A percentile compares a stretch with the other conserved stretches of the same genome.
Evolutionary conservation across 1,284 basidiomycete species (phyloP).

Genomic region (Neolentinus lepideus): DNA sequence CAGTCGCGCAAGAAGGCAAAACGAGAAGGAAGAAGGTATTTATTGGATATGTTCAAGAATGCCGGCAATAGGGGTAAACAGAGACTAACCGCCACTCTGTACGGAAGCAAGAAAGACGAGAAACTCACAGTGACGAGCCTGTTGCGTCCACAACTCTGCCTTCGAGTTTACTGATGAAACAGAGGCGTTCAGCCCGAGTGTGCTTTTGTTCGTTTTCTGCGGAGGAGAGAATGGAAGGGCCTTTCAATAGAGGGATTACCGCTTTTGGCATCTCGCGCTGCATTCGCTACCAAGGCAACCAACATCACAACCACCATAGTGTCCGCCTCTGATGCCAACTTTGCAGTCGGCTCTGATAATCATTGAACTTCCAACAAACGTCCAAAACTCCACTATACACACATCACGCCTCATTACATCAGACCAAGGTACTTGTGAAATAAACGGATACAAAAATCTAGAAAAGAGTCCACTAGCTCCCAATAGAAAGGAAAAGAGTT

Average conservation of each 20-base stretch:
- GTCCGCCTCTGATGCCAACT: too few relatives aligned
- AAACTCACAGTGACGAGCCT: not conserved
- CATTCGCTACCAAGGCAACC: slow-evolving; percentile 1
- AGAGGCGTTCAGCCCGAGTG: not conserved
- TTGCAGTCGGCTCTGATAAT: not conserved
- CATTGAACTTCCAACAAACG: not conserved
- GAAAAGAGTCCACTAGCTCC: not conserved
- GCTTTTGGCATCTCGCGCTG: not conserved
- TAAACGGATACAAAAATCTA: slow-evolving; percentile 1
- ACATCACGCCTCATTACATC: not conserved
- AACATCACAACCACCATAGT: not conserved
- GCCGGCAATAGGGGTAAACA: not conserved
- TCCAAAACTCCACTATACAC: not conserved
- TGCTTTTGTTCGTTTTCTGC: not conserved
- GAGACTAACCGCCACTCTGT: not conserved
- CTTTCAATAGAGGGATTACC: not conserved
- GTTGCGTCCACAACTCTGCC: not conserved
- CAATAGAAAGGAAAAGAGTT: not conserved
- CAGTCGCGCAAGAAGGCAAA: not conserved
- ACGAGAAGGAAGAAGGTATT: not conserved
- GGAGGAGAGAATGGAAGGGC: not conserved
- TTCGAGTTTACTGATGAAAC: not conserved
- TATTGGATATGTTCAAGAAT: not conserved
- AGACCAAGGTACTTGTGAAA: not conserved
- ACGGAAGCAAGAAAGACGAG: not conserved